These are phyloP conservation scores for Brassica juncea DNA, from an alignment of 345 rosid species.

Conservation along the genomic window DNA sequence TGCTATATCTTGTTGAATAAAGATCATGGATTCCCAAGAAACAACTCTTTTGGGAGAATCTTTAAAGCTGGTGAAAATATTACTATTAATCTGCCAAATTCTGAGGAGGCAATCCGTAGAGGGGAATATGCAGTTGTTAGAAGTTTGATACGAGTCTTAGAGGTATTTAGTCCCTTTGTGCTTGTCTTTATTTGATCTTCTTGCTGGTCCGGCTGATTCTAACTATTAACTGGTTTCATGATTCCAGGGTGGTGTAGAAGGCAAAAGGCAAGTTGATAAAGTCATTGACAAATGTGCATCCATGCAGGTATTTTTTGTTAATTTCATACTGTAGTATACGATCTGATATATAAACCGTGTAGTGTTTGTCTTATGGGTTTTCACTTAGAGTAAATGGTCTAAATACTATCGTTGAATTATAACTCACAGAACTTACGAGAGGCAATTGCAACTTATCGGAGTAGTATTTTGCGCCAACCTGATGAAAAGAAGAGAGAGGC, in stretches of 20 bases:
- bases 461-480: constrained; percentile 84
- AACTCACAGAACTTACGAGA: constrained; percentile 88
- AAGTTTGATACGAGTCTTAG: constrained; percentile 91
- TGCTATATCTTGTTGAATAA: constrained; percentile 10
- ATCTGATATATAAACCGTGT: constrained; percentile 4
- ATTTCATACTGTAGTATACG: constrained; percentile 14
- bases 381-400: constrained; percentile 28
- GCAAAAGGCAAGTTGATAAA: constrained; percentile 93
- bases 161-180: constrained; percentile 51
- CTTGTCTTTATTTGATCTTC: constrained; percentile 28
- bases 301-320: constrained; percentile 75
- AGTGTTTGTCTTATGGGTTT: constrained; percentile 19
- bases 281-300: constrained; percentile 98
- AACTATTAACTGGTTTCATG: constrained; percentile 31
- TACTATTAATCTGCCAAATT: constrained; percentile 68
- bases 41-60: constrained; percentile 83
- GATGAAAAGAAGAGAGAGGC: constrained; percentile 99
- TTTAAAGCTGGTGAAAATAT: constrained; percentile 58
- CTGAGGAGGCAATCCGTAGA: constrained; percentile 90
- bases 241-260: constrained; percentile 94
- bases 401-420: constrained; percentile 21
- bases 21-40: constrained; percentile 72
- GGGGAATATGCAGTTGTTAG: constrained; percentile 93
- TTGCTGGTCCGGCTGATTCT: constrained; percentile 33
- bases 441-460: constrained; percentile 90